Evolutionary conservation across 1,139 yeast genomes (phyloP), one percentile per base, ranked within the genome.

Genomic region (Hemisphaericaspora xylanilytica): DNA sequence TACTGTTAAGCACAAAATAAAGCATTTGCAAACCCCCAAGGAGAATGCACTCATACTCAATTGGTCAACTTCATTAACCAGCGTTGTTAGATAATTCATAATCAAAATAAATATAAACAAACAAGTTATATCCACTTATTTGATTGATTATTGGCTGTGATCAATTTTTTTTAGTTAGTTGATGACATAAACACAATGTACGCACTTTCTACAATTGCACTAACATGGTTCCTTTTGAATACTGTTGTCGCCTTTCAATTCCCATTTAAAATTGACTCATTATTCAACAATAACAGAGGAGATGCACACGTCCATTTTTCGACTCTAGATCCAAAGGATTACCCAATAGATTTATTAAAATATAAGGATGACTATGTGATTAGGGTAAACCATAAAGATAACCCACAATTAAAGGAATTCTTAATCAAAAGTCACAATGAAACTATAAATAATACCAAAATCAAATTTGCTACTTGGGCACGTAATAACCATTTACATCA

Each of bases 341-440:
- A 65, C 55, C 81, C 81, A 0, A 60, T 78, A n/a, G 63, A 75
- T 46, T 59, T 78, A 28, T 18, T 48, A 0, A 78, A 75, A 44
- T 84, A 83, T 51, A 58, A 61, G 18, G 68, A 65, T 18, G 73
- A 75, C 28, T 63, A 70, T 34, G 83, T 85, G 11, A 55, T 82
- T 12, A 67, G 90, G 49, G 51, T 66, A 3, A 43, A 53, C 21
- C 56, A 56, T 42, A 42, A 48, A 3, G 43, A 47, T 4, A 41
- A 54, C 35, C 18, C 36, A 7, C 51, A 53, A 5, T 48, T 67
- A 29, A 51, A 51, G 32, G 46, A 52, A 32, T 50, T 45, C 35
- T 49, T 65, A 32, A 33, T 55, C 9, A 24, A 32, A 4, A 37
- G 32, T 16, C 13, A 33, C 10, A 15, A n/a, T 18, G 30, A 33